Evolutionary conservation across 2,329 filamentous ascomycete species (phyloP).

Genomic region (Fusarium sp.): DNA sequence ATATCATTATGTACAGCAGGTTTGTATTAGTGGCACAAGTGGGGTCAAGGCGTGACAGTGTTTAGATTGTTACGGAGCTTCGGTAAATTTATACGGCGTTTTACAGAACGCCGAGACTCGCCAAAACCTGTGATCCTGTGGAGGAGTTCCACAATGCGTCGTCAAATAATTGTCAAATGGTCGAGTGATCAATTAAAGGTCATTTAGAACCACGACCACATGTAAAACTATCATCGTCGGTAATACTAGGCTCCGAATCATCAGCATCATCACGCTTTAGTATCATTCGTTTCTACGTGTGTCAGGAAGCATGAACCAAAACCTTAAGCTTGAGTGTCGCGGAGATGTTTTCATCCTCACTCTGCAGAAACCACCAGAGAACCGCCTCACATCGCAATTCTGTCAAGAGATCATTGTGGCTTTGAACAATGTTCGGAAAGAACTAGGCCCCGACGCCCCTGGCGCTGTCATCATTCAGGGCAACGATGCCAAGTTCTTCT

Average conservation of each 20-base stretch:
- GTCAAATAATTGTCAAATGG: no score
- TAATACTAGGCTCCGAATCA: no score
- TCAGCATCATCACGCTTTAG: no score
- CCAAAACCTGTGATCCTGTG: no score
- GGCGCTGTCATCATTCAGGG: slow-evolving; percentile 5
- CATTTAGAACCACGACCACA: no score
- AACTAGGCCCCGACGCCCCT: background rate
- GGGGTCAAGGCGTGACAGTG: no score
- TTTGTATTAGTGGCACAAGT: no score
- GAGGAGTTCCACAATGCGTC: background rate
- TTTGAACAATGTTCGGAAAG: background rate
- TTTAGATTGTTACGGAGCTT: background rate
- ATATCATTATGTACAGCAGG: no score
- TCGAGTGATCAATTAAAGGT: background rate
- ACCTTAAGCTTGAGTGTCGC: background rate
- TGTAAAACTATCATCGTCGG: no score
- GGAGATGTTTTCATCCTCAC: slow-evolving; percentile 4
- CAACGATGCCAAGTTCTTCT: slow-evolving; percentile 10
- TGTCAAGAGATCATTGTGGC: slow-evolving; percentile 2
- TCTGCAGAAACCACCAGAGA: slow-evolving; percentile 13
- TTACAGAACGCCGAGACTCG: background rate
- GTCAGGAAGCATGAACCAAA: background rate
- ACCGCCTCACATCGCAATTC: slow-evolving; percentile 12
- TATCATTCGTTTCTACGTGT: background rate
- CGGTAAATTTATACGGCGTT: background rate